phyloP scores from a whole-genome alignment of 2,329 filamentous ascomycete genomes.

The Penicillium glabrum region DNA sequence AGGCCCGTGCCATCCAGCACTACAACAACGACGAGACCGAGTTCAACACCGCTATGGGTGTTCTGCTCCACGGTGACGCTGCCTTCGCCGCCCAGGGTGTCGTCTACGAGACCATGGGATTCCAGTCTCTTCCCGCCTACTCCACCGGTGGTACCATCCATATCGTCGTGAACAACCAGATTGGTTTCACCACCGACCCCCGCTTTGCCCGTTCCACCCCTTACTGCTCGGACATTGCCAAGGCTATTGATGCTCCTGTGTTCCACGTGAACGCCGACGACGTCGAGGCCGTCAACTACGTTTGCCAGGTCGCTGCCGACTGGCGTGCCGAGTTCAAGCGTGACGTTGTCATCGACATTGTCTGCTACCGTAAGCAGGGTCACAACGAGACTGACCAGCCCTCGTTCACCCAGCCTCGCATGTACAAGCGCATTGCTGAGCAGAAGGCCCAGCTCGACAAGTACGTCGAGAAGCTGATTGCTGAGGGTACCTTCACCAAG shows the following conservation, averaged over 20 bases:
- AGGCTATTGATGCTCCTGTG: slow-evolving; percentile 95
- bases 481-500: slow-evolving; percentile 93
- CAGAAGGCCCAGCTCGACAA: slow-evolving; percentile 85
- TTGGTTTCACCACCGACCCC: slow-evolving; percentile 98
- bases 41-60: slow-evolving; percentile 88
- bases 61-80: slow-evolving; percentile 94
- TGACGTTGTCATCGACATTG: slow-evolving; percentile 95
- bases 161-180: slow-evolving; percentile 98
- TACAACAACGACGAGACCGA: slow-evolving; percentile 96
- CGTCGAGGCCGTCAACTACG: slow-evolving; percentile 96
- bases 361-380: slow-evolving; percentile 98
- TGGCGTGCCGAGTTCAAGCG: slow-evolving; percentile 99
- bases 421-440: slow-evolving; percentile 96
- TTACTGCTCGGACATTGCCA: slow-evolving; percentile 99
- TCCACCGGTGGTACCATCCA: slow-evolving; percentile 97
- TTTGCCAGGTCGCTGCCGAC: slow-evolving; percentile 93
- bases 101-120: slow-evolving; percentile 97
- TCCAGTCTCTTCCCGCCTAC: slow-evolving; percentile 93
- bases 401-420: slow-evolving; percentile 97
- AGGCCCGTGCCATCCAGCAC: slow-evolving; percentile 96
- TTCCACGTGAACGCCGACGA: slow-evolving; percentile 99
- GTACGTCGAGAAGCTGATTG: slow-evolving; percentile 86
- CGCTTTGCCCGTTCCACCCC: slow-evolving; percentile 95
- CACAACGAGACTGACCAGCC: slow-evolving; percentile 99
- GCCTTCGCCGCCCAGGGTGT: slow-evolving; percentile 95